These are phyloP conservation scores for Phycomyces blakesleeanus DNA, from an alignment of 192 early-diverging fungal species.

Conservation along the genomic window DNA sequence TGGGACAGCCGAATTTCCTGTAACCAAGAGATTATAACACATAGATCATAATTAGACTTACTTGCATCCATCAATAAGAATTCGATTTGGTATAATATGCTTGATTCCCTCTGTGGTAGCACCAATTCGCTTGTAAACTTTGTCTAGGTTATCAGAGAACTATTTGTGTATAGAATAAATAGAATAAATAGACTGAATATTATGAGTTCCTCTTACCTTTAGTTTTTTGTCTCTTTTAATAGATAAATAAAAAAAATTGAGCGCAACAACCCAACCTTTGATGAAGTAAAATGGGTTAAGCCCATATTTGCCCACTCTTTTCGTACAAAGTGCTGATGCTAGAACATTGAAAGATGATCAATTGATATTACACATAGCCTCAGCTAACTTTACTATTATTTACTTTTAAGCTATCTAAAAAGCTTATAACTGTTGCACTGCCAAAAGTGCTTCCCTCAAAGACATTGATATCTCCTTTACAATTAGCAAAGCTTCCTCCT, in stretches of 20 bases:
- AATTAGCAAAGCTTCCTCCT: conserved; percentile 36
- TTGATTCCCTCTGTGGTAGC: conserved; percentile 46
- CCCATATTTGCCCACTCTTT: conserved; percentile 70
- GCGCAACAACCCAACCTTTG: conserved; percentile 29
- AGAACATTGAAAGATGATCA: conserved; percentile 2
- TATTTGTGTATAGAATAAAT: too few species aligned
- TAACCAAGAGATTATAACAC: background rate
- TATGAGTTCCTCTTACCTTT: background rate
- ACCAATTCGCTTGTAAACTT: conserved; percentile 52
- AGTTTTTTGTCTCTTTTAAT: too few species aligned
- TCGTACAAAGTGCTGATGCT: conserved; percentile 59
- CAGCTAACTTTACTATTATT: conserved; percentile 33
- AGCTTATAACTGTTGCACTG: conserved; percentile 69
- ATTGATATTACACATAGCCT: background rate
- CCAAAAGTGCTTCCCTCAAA: conserved; percentile 63
- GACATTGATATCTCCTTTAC: conserved; percentile 49
- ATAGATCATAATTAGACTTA: conserved; percentile 14
- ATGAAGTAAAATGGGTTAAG: conserved; percentile 56
- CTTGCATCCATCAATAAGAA: conserved; percentile 66
- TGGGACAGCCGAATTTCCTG: conserved; percentile 53
- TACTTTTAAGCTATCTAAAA: conserved; percentile 21
- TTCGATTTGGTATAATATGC: conserved; percentile 62
- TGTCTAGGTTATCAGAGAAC: conserved; percentile 50
- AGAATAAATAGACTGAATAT: too few species aligned
- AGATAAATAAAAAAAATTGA: too few species aligned